Base-by-base conservation (phyloP, 2,329 filamentous ascomycete species). In the Fusarium nisikadoi region DNA sequence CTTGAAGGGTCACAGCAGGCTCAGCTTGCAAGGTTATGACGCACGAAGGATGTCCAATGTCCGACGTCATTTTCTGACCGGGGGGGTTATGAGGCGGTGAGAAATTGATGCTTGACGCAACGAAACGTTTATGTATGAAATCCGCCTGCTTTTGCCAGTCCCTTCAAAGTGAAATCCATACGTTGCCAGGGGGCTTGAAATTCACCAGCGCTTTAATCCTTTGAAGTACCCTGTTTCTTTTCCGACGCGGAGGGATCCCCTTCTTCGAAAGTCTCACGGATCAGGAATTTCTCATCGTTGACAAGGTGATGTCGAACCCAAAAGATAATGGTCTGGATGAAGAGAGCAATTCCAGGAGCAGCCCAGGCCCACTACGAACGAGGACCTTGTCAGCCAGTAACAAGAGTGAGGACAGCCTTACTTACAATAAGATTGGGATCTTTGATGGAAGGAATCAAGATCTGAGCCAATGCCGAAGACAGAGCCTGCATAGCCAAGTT, bases 401-500 rank as follows among this genome's bases (percentile, higher is more conserved):
- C 29, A 1, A 35, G 47, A 11, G 3, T 25, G 3, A 13, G 6
- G 8, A 6, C n/a, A 23, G 17, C 4, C 0, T 9, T 12, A 38
- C 49, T 27, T 27, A 53, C 49, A 11, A 53, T 53, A 1, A 53
- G 33, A n/a, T 27, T 53, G 13, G 49, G 49, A 9, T 53, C 49
- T 17, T 79, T 81, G 62, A 88, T 81, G 43, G 85, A 81, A 8
- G 82, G 69, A n/a, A 71, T 71, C 8, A 71, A n/a, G n/a, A 68
- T 72, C 82, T 25, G 85, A 83, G 74, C 81, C 80, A 43, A 83
- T 82, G 45, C 87, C 74, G 66, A 84, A 83, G 69, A 87, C 81
- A 41, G 80, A 78, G 70, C 86, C 85, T 43, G 85, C 83, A 62
- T 87, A 70, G 50, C 83, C 83, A 86, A 77, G 76, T 86, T 86